Evolutionary conservation across 768 basidiomycete species (phyloP).

Genomic region (Amanita exitialis): DNA sequence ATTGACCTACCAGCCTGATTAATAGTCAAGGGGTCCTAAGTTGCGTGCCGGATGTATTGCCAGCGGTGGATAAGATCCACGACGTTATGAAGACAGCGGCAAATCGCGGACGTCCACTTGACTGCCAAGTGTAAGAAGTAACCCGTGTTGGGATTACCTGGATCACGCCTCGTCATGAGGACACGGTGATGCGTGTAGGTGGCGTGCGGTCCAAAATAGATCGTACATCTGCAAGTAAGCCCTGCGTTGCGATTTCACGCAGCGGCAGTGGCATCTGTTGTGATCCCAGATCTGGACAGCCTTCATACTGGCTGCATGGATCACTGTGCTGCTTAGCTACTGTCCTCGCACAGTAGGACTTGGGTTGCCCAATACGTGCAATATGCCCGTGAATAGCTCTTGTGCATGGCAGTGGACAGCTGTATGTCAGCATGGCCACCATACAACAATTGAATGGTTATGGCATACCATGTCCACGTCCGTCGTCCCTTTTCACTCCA

Average conservation of each 20-base stretch:
- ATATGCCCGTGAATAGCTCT: not conserved
- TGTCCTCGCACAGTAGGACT: too few relatives aligned
- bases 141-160: not conserved
- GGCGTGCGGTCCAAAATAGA: too few relatives aligned
- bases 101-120: not conserved
- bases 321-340: too few relatives aligned
- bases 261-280: not conserved
- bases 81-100: not conserved
- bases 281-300: not conserved
- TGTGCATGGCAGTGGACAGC: not conserved
- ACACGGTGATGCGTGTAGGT: too few relatives aligned
- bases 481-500: not conserved
- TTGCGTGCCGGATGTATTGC: too few relatives aligned
- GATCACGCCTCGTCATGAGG: not conserved
- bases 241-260: too few relatives aligned
- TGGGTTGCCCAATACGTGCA: not conserved
- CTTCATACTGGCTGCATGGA: not conserved
- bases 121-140: not conserved
- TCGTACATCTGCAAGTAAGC: too few relatives aligned
- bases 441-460: not conserved
- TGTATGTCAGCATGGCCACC: not conserved
- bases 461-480: not conserved
- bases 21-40: too few relatives aligned
- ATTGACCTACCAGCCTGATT: too few relatives aligned
- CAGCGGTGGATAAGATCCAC: too few relatives aligned